Base-by-base conservation (phyloP, 208 protist species). In the Acanthamoeba triangularis region DNA sequence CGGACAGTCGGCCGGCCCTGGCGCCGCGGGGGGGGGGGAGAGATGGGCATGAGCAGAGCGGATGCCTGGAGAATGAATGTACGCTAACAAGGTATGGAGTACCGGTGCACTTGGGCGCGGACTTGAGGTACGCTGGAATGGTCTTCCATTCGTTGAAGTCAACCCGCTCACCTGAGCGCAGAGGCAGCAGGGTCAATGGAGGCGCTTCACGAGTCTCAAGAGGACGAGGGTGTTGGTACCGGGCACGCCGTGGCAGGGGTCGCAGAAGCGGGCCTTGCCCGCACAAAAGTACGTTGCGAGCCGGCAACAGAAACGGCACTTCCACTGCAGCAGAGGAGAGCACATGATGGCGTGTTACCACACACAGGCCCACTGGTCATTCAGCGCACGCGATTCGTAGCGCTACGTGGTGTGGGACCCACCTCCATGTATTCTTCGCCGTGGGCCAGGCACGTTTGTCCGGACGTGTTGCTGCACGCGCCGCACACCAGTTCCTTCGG, bases 291-390 rank as follows among this genome's bases (percentile, higher is more conserved):
- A 93, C 8, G 59, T 72, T 0, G 87, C 87, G 20, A 93, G 11
- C 4, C 37, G 44, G 88, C 90, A 96, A 52, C 87, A 96, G 47
- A 85, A 94, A 33, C 78, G 90, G 49, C 82, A 95, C 54, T 95
- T 95, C 84, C 56, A 95, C 78, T 94, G 69, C n/a, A 18, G 33
- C 37, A 65, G 59, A n/a, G 7, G 7, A 23, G 25, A 65, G 20
- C 2, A 65, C 11, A 5, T 3, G 25, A 78, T 18, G 13, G 2
- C 5, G 5, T 25, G 33, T 41, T 41, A 54, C 6, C 49, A 54
- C 49, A 8, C 49, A 8, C 1, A 20, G 49, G 14, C 49, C 7
- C 13, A 74, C 11, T 8, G 30, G 69, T 3, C 11, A 78, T n/a
- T 41, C 5, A 13, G 10, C 28, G 8, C 65, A 25, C 65, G 13